A percentile compares a stretch with the other conserved stretches of the same genome.
These are phyloP conservation scores for Hymenoscyphus fructigenus DNA, from an alignment of 2,329 filamentous ascomycete genomes.

Conservation along the genomic window DNA sequence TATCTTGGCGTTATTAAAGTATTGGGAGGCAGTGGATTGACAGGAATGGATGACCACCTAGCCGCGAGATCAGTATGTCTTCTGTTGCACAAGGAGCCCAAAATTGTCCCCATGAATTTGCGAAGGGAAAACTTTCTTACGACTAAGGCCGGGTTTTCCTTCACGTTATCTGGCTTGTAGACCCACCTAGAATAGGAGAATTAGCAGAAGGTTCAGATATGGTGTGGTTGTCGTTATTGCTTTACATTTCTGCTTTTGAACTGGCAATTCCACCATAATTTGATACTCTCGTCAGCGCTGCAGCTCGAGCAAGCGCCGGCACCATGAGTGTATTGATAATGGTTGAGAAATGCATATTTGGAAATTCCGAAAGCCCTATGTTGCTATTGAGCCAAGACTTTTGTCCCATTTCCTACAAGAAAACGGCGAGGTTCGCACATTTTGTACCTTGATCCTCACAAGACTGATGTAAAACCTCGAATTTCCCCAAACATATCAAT, in stretches of 20 bases:
- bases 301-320: slow-evolving; percentile 13
- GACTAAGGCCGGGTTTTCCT: slow-evolving; percentile 24
- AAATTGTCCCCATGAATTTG: no score
- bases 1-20: slow-evolving; percentile 32
- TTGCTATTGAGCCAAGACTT: not conserved
- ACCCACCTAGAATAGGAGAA: slow-evolving; percentile 19
- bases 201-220: not conserved
- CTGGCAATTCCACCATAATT: slow-evolving; percentile 25
- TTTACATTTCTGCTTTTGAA: slow-evolving; percentile 25
- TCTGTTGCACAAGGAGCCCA: not conserved
- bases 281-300: slow-evolving; percentile 18
- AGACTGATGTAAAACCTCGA: not conserved
- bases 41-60: slow-evolving; percentile 26
- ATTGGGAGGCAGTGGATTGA: slow-evolving; percentile 42
- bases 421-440: not conserved
- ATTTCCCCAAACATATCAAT: not conserved
- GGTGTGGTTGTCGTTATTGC: not conserved
- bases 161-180: slow-evolving; percentile 26
- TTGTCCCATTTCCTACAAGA: not conserved
- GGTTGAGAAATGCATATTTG: slow-evolving; percentile 15
- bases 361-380: not conserved
- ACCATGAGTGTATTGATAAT: slow-evolving; percentile 5
- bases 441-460: not conserved
- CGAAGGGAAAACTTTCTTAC: not conserved
- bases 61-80: not conserved